phyloP scores from a whole-genome alignment of 495 filamentous ascomycete genomes.

The Tricharina praecox region DNA sequence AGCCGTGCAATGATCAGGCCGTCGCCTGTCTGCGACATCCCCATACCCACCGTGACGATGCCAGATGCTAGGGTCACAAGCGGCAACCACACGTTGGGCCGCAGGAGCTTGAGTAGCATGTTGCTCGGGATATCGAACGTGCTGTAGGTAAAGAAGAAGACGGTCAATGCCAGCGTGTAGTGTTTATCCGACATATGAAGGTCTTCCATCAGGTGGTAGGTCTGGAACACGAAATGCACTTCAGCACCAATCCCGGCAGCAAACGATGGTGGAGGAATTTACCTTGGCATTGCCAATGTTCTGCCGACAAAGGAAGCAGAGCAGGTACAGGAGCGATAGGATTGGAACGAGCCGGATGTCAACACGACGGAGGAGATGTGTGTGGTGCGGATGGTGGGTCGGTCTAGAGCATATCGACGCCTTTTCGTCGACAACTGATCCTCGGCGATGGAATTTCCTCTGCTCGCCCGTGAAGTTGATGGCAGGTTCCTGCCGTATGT shows the following conservation, averaged over 20 bases:
- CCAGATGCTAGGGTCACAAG: constrained; percentile 44
- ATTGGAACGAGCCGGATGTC: constrained; percentile 23
- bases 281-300: constrained; percentile 25
- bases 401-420: neutral
- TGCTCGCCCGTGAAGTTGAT: too few species aligned
- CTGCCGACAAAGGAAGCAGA: constrained; percentile 23
- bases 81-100: constrained; percentile 53
- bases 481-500: too few species aligned
- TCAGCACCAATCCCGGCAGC: too few species aligned
- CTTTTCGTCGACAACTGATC: too few species aligned
- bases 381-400: neutral
- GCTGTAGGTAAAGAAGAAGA: constrained; percentile 20
- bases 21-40: constrained; percentile 43
- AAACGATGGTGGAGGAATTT: too few species aligned
- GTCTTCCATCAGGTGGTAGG: constrained; percentile 17
- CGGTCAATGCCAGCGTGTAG: constrained; percentile 21
- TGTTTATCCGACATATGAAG: constrained; percentile 11
- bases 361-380: constrained; percentile 13
- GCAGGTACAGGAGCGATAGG: constrained; percentile 18
- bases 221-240: too few species aligned
- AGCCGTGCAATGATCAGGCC: constrained; percentile 45
- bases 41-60: constrained; percentile 46
- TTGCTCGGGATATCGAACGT: constrained; percentile 46
- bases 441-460: too few species aligned
- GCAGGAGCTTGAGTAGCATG: constrained; percentile 45